These are phyloP conservation scores for Rhodotorula sphaerocarpa DNA, from an alignment of 768 basidiomycete genomes.

Conservation along the genomic window DNA sequence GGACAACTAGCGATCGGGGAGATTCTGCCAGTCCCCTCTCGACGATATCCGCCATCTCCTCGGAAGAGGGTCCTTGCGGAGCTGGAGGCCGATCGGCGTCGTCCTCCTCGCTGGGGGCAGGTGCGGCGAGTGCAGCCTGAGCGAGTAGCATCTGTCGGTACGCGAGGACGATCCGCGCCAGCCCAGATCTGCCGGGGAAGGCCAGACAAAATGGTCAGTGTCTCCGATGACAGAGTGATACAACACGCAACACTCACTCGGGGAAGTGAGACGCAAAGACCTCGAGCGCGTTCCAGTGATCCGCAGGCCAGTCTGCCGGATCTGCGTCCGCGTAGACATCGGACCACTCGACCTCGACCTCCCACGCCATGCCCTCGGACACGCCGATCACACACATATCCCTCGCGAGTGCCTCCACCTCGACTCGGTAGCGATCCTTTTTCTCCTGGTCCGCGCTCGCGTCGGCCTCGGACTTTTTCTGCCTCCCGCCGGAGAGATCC, in stretches of 20 bases:
- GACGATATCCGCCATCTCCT: slow-evolving; percentile 20
- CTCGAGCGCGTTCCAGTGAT: slow-evolving; percentile 45
- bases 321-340: slow-evolving; percentile 61
- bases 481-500: slow-evolving; percentile 24
- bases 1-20: slow-evolving; percentile 58
- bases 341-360: slow-evolving; percentile 61
- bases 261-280: slow-evolving; percentile 54
- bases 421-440: slow-evolving; percentile 48
- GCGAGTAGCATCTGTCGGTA: slow-evolving; percentile 37
- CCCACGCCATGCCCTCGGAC: slow-evolving; percentile 76
- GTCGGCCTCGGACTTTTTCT: slow-evolving; percentile 46
- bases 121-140: slow-evolving; percentile 42
- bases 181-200: neutral
- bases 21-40: slow-evolving; percentile 53
- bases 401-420: slow-evolving; percentile 63
- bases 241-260: slow-evolving; percentile 31
- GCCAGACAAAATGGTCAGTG: slow-evolving; percentile 43
- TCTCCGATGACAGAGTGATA: neutral
- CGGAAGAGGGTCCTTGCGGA: neutral
- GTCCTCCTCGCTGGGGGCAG: slow-evolving; percentile 30
- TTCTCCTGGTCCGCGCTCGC: slow-evolving; percentile 11
- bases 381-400: slow-evolving; percentile 69
- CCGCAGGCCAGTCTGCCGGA: slow-evolving; percentile 53
- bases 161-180: slow-evolving; percentile 42
- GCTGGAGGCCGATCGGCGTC: slow-evolving; percentile 11